Base-by-base conservation (phyloP, 352 stramenopile genomes). In the Globisporangium paroecandrum region DNA sequence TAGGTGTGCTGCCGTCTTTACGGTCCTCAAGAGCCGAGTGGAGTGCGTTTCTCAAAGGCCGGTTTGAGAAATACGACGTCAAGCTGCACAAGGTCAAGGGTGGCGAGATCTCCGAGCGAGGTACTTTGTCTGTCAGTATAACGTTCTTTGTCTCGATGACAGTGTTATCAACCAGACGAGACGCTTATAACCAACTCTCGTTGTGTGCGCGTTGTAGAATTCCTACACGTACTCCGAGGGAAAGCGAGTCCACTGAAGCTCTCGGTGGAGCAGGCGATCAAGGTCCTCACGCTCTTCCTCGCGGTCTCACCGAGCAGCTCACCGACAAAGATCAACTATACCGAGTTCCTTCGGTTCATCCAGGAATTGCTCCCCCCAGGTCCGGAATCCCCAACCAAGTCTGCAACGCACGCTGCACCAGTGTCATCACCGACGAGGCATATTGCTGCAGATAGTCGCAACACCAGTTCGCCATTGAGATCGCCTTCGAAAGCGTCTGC, bases 31-130 rank as follows among this genome's bases (percentile, higher is more conserved):
- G 62, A 20, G 13, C 46, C 20, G 54, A 79, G 0, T 85, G 77
- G 79, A 22, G 76, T 10, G 47, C 60, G 1, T 77, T 76, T 27
- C 46, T 88, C 3, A 61, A 43, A 1, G 18, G 66, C 8, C 72
- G 77, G 5, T 85, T 85, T 18, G 74, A 82, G 36, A 76, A 75
- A 60, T 85, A 78, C 58, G 75, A 85, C 62, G n/a, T 51, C 1
- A 73, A 78, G 34, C 22, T 77, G 3, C 77, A 87, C 49, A 66
- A 71, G 18, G 47, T 32, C 13, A 60, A 68, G 20, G 69, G 77
- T 47, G 68, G 64, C 22, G 63, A 66, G 29, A n/a, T 87, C 6
- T 51, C 77, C 3, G 71, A 69, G 9, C 65, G 78, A 77, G 75
- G 79, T 83, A 58, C 5, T 32, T 32, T 32, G 29, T 32, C 7